Base-by-base conservation (phyloP, 1,284 basidiomycete genomes). In the Cystobasidium pallidum region DNA sequence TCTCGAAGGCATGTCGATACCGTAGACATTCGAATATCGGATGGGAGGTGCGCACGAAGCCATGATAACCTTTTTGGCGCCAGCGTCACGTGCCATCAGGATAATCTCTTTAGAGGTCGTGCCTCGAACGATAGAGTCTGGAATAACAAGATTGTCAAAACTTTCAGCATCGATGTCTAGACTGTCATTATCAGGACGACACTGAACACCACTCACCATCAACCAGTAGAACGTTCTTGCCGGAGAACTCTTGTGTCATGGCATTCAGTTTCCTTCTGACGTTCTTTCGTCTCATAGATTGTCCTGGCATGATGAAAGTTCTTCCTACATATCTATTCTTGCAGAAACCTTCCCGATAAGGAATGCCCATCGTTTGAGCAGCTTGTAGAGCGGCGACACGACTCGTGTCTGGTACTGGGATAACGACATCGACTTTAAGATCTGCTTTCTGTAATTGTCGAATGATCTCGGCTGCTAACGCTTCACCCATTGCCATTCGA, bases 301-400 rank as follows among this genome's bases (percentile, higher is more conserved):
- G 96, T 28, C 95, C 96, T 8, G 96, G 95, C 96, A 99, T 99
- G 83, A 99, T 99, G 82, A 99, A 99, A 0, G 96, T 99, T 75
- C 96, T 85, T 2, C 95, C 96, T 58, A 99, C 92, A 83, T 99
- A 99, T 57, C 96, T 89, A 82, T 99, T 99, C 85, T 99, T 99
- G 78, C 99, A 89, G 81, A 99, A 99, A 2, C 96, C 96, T 84
- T 99, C 96, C 61, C 96, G 88, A 83, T 99, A 99, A 2, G 96
- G 95, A 36, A 99, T 84, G 19, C 86, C 81, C 62, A 99, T 85
- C 79, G 89, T 90, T 81, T 99, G 95, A 24, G 96, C 96, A 55
- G 95, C 84, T 81, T 99, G 95, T 71, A 99, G 83, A 3, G 96
- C 96, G 8, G 96, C 94, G 0, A 98, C 95, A 70, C 96, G 87